Evolutionary conservation across 352 stramenopile genomes (phyloP).

Genomic region (Globisporangium radiosum): DNA sequence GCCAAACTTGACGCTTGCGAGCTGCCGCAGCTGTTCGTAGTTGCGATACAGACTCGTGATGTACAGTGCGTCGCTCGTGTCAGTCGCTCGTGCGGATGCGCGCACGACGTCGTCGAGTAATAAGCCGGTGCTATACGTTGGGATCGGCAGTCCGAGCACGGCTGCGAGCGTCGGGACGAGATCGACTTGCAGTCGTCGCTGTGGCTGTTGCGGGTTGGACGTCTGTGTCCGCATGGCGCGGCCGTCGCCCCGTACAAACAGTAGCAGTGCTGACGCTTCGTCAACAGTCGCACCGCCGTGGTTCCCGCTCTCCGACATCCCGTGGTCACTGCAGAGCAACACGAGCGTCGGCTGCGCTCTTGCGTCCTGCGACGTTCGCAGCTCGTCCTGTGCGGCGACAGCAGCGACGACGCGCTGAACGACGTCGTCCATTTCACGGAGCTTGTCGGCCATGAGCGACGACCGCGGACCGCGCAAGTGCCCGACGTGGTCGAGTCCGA

Average conservation of each 20-base stretch:
- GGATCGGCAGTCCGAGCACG: slow-evolving; percentile 68
- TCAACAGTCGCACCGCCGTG: slow-evolving; percentile 81
- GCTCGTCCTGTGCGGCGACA: slow-evolving; percentile 49
- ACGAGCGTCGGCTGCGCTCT: slow-evolving; percentile 50
- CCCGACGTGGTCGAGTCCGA: slow-evolving; percentile 83
- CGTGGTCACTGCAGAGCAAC: slow-evolving; percentile 81
- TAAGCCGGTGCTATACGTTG: slow-evolving; percentile 51
- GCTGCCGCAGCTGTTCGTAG: slow-evolving; percentile 44
- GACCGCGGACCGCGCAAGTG: slow-evolving; percentile 78
- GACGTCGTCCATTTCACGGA: slow-evolving; percentile 79
- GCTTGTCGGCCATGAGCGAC: slow-evolving; percentile 67
- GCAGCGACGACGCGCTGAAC: slow-evolving; percentile 53
- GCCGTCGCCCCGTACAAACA: slow-evolving; percentile 62
- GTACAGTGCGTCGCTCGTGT: background rate
- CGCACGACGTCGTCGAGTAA: slow-evolving; percentile 57
- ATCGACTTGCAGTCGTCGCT: slow-evolving; percentile 60
- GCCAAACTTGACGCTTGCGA: slow-evolving; percentile 49
- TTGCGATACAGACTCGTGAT: slow-evolving; percentile 43
- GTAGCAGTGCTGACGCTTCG: slow-evolving; percentile 74
- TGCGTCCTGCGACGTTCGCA: slow-evolving; percentile 17
- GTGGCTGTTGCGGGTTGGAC: slow-evolving; percentile 4
- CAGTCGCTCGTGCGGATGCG: slow-evolving; percentile 12
- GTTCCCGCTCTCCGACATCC: slow-evolving; percentile 87
- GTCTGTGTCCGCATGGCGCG: slow-evolving; percentile 11
- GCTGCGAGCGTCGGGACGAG: slow-evolving; percentile 77